Conservation (phyloP, 345 rosid species). For the Heritiera littoralis region DNA sequence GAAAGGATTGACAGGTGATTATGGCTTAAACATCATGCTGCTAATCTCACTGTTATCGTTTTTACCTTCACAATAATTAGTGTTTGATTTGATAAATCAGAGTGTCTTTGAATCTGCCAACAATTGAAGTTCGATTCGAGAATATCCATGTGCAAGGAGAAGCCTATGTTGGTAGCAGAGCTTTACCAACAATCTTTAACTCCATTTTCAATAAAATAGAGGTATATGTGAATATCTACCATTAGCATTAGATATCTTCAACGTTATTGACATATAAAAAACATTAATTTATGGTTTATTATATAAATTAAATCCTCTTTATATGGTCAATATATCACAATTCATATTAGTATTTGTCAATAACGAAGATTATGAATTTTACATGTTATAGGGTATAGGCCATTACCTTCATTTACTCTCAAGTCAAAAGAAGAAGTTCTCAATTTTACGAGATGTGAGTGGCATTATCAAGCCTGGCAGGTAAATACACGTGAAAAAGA, state of each 20-base stretch:
- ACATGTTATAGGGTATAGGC: constrained; percentile 2
- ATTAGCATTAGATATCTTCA: no score
- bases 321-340: no score
- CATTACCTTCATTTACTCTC: constrained; percentile 31
- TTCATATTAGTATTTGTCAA: no score
- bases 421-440: constrained; percentile 38
- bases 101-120: constrained; percentile 30
- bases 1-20: constrained; percentile 41
- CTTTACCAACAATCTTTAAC: constrained; percentile 44
- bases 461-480: constrained; percentile 75
- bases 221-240: constrained; percentile 30
- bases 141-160: constrained; percentile 38
- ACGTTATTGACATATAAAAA: no score
- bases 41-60: not conserved
- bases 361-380: not conserved
- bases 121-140: constrained; percentile 51
- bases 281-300: no score
- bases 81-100: not conserved
- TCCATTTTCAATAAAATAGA: constrained; percentile 27
- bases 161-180: constrained; percentile 38
- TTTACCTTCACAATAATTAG: constrained; percentile 28
- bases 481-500: constrained; percentile 22
- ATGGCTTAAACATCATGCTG: no score
- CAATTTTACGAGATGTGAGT: constrained; percentile 51
- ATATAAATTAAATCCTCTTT: no score